Conservation (phyloP, 2,329 filamentous ascomycete genomes). For the Sclerotinia spermophila region DNA sequence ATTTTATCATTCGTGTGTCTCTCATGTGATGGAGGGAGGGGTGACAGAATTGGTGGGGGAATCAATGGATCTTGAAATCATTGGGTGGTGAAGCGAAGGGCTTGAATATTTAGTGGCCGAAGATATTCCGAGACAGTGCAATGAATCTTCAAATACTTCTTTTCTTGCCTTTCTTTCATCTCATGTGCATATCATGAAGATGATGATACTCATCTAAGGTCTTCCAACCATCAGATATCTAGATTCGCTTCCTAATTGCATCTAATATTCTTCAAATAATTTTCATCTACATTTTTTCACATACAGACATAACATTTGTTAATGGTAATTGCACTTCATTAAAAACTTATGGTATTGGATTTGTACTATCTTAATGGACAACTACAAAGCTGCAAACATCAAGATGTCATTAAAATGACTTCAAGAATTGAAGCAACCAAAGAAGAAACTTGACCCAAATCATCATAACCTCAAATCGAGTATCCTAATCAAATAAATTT, state of each 20-base stretch:
- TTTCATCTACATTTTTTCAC: not conserved
- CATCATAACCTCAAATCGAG: slow-evolving; percentile 12
- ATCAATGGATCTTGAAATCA: not conserved
- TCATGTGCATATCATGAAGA: not conserved
- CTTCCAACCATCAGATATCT: not conserved
- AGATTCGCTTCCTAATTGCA: not conserved
- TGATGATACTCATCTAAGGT: not conserved
- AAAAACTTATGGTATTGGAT: not conserved
- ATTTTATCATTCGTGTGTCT: not conserved
- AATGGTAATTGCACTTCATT: not conserved
- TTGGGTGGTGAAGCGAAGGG: slow-evolving; percentile 6
- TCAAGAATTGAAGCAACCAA: slow-evolving; percentile 11
- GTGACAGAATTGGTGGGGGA: slow-evolving; percentile 5
- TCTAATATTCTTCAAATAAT: not conserved
- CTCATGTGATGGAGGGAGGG: slow-evolving; percentile 12
- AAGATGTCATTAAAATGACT: slow-evolving; percentile 7
- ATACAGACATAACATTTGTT: not conserved
- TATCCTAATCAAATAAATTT: not conserved
- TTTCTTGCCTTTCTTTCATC: not conserved
- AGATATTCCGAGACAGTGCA: not conserved
- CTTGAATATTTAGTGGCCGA: not conserved
- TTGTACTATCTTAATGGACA: slow-evolving; percentile 14
- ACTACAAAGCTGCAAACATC: slow-evolving; percentile 13
- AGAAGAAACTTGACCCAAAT: slow-evolving; percentile 10
- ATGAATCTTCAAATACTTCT: not conserved